Conservation (phyloP, 495 filamentous ascomycete species). For the Aspergillus ostianus region DNA sequence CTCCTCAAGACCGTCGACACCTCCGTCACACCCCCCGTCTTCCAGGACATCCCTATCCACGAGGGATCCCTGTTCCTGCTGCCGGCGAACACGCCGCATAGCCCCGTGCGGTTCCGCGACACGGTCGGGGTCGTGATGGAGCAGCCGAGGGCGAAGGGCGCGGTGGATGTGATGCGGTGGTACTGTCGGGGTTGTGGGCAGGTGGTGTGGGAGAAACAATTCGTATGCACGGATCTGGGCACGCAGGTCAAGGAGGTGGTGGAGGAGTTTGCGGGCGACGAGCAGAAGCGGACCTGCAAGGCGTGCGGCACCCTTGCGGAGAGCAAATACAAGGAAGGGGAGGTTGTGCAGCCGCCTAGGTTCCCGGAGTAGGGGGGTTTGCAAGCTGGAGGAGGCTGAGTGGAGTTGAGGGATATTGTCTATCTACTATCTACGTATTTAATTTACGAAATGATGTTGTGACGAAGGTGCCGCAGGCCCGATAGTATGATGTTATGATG, state of each 20-base stretch:
- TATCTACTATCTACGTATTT: conserved; percentile 2
- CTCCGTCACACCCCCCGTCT: conserved; percentile 51
- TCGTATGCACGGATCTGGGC: conserved; percentile 90
- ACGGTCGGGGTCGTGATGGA: conserved; percentile 87
- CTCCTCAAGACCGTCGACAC: conserved; percentile 82
- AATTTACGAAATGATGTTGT: background rate
- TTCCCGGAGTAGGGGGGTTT: conserved; percentile 28
- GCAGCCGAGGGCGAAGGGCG: conserved; percentile 68
- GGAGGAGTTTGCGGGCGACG: conserved; percentile 70
- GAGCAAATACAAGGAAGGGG: conserved; percentile 36
- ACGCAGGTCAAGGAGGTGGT: conserved; percentile 96
- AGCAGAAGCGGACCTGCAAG: conserved; percentile 71
- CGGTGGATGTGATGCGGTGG: conserved; percentile 83
- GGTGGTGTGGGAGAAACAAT: conserved; percentile 81
- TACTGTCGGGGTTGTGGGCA: conserved; percentile 64
- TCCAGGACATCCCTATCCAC: conserved; percentile 81
- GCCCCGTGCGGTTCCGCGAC: conserved; percentile 65
- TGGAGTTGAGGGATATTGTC: background rate
- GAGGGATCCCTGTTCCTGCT: conserved; percentile 96
- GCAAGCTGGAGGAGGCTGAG: conserved; percentile 1
- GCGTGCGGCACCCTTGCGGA: conserved; percentile 75
- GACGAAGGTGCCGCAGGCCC: background rate
- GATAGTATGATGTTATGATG: background rate
- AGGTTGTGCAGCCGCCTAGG: conserved; percentile 42
- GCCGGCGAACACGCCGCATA: conserved; percentile 87